Base-by-base conservation (phyloP, 2,329 filamentous ascomycete genomes). In the Achaetomium macrosporum region DNA sequence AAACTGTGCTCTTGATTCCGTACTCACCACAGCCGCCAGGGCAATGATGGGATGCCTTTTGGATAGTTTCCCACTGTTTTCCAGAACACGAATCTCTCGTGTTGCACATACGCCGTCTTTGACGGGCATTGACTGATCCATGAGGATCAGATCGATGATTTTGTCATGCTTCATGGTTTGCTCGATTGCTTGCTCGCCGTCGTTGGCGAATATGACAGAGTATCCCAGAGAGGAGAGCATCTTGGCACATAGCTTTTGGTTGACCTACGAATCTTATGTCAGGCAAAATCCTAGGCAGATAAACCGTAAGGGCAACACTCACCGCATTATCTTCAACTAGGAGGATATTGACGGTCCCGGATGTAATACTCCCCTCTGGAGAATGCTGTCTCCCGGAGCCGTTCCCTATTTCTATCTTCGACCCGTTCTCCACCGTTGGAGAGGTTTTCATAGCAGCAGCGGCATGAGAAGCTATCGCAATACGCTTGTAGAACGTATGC, bases 221-320 rank as follows among this genome's bases (percentile, higher is more conserved):
- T 47, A 47, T 7, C 45, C 45, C 17, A 47, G 45, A 30, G 45
- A 47, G 45, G 45, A 47, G 35, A 47, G 45, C 45, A 47, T 47
- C 35, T 47, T 47, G 35, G 11, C 40, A 30, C 45, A 47, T 5
- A 47, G 45, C 13, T 47, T 47, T 40, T 47, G 45, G 45, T 47
- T 47, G 35, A 47, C 33, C 45, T 47, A 20, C 1, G 13, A 19
- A 3, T 25, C 8, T 16, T 31, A 19, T 31, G 35, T 47, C 35
- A 47, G 45, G 17, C 4, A 25, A 25, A 25, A 25, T 4, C 4
- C 25, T 25, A 25, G 25, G 25, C 7, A 25, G 4, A 25, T 25
- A 16, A 40, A 40, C 15, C 13, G 2, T 4, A 40, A 29, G 17
- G 45, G 19, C 36, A 6, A 30, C 6, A 47, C 45, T 47, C 35